Conservation (phyloP, 2,329 filamentous ascomycete genomes). For the Curvularia spicifera region DNA sequence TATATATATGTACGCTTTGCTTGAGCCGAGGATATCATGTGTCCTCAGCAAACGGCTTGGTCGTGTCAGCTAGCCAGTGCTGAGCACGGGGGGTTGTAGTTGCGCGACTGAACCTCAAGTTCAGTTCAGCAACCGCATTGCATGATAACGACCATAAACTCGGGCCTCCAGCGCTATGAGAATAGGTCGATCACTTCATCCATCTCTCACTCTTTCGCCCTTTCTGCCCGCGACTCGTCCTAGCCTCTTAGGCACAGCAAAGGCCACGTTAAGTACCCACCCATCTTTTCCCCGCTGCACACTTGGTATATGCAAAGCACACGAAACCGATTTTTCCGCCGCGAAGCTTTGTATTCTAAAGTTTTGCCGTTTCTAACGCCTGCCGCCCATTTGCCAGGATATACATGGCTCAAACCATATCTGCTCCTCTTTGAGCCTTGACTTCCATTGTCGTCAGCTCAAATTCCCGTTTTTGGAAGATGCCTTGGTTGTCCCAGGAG, state of each 20-base stretch:
- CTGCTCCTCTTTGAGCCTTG: slow-evolving; percentile 9
- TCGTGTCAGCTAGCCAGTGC: neutral
- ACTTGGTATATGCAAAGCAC: neutral
- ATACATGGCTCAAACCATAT: slow-evolving; percentile 6
- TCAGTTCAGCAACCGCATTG: neutral
- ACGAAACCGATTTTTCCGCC: neutral
- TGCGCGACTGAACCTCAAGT: neutral
- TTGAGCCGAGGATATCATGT: neutral
- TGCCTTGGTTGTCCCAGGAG: slow-evolving; percentile 36
- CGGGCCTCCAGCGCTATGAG: neutral
- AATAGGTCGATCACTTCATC: neutral
- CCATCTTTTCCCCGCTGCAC: no score
- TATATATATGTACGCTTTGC: neutral
- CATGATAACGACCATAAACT: neutral
- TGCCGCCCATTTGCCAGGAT: neutral
- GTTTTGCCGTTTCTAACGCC: neutral
- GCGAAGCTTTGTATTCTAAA: slow-evolving; percentile 13
- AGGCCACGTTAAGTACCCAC: neutral
- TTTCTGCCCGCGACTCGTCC: neutral
- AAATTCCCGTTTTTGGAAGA: slow-evolving; percentile 35
- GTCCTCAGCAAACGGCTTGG: neutral
- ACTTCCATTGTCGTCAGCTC: slow-evolving; percentile 32
- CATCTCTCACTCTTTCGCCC: neutral
- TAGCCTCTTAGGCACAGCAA: neutral
- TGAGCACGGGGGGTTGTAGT: neutral